These are phyloP conservation scores for Nitzschia putrida DNA, from an alignment of 108 stramenopile species.

Conservation along the genomic window DNA sequence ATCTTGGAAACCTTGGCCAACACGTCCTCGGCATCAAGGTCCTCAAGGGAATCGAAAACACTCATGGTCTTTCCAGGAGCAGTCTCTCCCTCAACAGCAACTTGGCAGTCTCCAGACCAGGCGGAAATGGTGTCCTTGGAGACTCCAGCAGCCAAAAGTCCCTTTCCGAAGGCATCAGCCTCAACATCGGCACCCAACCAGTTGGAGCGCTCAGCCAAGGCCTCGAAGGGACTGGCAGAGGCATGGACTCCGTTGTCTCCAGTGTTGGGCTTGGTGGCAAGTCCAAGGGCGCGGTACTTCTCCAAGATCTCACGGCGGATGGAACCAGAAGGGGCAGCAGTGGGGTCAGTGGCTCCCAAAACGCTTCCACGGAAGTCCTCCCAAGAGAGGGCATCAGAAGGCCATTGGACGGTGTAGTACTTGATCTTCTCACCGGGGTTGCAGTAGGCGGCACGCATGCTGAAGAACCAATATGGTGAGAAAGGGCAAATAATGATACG, in stretches of 20 bases:
- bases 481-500: background rate
- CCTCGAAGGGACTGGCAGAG: conserved; percentile 84
- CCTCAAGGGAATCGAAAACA: conserved; percentile 83
- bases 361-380: conserved; percentile 75
- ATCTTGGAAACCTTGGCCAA: conserved; percentile 67
- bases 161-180: conserved; percentile 72
- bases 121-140: conserved; percentile 57
- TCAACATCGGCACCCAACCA: conserved; percentile 67
- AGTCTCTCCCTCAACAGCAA: conserved; percentile 66
- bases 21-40: conserved; percentile 70
- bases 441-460: conserved; percentile 39
- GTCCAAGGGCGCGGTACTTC: conserved; percentile 60
- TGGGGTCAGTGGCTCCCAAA: conserved; percentile 64
- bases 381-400: conserved; percentile 64
- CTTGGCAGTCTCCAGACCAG: conserved; percentile 73
- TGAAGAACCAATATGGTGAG: background rate
- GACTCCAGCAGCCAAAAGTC: conserved; percentile 61
- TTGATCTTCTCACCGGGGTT: conserved; percentile 69
- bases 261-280: conserved; percentile 69
- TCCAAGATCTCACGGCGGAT: conserved; percentile 70
- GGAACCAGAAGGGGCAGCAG: conserved; percentile 59
- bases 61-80: conserved; percentile 51
- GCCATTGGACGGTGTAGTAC: conserved; percentile 81
- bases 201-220: conserved; percentile 76
- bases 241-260: conserved; percentile 92